phyloP scores from a whole-genome alignment of 257 asterid genomes.

The Salvia splendens region DNA sequence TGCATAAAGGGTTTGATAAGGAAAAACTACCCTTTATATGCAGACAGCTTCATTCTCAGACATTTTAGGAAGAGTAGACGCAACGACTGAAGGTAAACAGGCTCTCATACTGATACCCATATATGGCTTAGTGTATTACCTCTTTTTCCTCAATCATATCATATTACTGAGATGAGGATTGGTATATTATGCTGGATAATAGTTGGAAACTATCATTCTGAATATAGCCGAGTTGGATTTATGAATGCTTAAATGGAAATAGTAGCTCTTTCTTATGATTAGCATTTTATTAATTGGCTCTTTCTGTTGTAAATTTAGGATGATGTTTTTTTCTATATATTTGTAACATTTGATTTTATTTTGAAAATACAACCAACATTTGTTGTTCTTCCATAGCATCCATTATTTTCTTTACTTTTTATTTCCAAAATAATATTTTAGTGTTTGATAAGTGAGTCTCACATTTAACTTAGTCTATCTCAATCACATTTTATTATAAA shows the following conservation, averaged over 20 bases:
- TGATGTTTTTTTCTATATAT: constrained; percentile 1
- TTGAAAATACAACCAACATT: background rate
- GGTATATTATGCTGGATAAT: too few species aligned
- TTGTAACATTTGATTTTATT: background rate
- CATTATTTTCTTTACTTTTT: too few species aligned
- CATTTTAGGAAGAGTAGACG: constrained; percentile 73
- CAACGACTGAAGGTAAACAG: constrained; percentile 43
- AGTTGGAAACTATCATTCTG: constrained; percentile 14
- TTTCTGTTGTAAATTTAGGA: constrained; percentile 15
- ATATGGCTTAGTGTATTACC: too few species aligned
- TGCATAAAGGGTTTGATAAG: constrained; percentile 91
- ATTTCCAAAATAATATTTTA: too few species aligned
- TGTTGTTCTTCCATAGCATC: too few species aligned
- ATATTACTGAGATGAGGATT: constrained; percentile 7
- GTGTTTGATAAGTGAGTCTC: too few species aligned
- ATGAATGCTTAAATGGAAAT: constrained; percentile 13
- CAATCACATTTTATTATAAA: too few species aligned
- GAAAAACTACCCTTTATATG: constrained; percentile 84
- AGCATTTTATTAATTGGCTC: constrained; percentile 8
- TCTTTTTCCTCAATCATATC: background rate
- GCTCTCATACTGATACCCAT: too few species aligned
- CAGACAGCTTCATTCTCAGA: constrained; percentile 83
- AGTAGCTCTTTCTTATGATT: background rate
- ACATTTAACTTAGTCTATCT: too few species aligned
- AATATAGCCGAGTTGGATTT: constrained; percentile 7